These are phyloP conservation scores for Phytopythium delawarense DNA, from an alignment of 352 stramenopile genomes.

Conservation along the genomic window DNA sequence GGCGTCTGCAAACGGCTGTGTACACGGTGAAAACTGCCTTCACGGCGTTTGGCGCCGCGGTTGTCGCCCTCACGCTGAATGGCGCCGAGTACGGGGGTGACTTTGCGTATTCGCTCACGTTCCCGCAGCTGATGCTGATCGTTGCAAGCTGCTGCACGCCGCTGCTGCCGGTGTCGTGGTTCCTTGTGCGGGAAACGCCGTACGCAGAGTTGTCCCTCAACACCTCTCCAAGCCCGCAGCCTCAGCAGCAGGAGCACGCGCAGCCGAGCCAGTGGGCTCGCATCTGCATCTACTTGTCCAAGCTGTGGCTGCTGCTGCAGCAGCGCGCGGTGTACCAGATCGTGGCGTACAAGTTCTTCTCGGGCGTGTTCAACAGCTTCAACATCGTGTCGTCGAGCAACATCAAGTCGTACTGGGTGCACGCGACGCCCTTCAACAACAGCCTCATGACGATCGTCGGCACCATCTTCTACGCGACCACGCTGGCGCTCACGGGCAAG, in stretches of 20 bases:
- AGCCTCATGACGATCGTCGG: conserved; percentile 48
- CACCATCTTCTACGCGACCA: conserved; percentile 33
- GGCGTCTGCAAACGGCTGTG: conserved; percentile 36
- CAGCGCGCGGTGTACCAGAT: conserved; percentile 56
- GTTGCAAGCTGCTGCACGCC: conserved; percentile 23
- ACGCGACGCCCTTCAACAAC: conserved; percentile 50
- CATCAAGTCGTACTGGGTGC: conserved; percentile 51
- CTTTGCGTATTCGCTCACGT: conserved; percentile 34
- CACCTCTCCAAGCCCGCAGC: neutral
- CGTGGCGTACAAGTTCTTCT: conserved; percentile 59
- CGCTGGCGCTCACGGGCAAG: conserved; percentile 35
- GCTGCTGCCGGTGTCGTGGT: conserved; percentile 25
- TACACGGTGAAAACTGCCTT: conserved; percentile 37
- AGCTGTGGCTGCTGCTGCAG: conserved; percentile 47
- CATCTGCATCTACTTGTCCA: conserved; percentile 24
- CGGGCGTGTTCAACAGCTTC: conserved; percentile 51
- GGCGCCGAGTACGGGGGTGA: conserved; percentile 32
- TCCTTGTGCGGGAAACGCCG: conserved; percentile 23
- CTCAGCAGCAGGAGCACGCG: neutral
- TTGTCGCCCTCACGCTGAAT: conserved; percentile 40
- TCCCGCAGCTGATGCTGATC: conserved; percentile 36
- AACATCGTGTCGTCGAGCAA: conserved; percentile 46
- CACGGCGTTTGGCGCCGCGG: conserved; percentile 27
- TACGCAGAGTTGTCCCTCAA: neutral
- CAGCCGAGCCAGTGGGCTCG: conserved; percentile 8